phyloP scores from a whole-genome alignment of 73 alveolate genomes.

The Effrenium voratum region DNA sequence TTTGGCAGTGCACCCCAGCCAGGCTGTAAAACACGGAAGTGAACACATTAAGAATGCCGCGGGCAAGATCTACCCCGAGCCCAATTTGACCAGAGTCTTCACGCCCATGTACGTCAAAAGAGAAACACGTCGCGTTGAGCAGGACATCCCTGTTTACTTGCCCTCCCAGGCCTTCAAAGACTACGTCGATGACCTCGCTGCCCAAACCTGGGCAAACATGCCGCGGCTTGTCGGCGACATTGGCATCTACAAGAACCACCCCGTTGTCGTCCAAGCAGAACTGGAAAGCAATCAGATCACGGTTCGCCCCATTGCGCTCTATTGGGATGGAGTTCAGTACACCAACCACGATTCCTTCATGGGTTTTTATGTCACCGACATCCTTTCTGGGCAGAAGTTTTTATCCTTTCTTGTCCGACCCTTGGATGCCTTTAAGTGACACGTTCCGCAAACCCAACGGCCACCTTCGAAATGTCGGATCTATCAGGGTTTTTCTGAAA shows the following conservation, averaged over 20 bases:
- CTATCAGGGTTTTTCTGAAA: too few species aligned
- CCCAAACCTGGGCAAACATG: too few species aligned
- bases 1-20: neutral
- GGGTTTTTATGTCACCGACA: conserved; percentile 17
- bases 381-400: neutral
- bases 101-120: neutral
- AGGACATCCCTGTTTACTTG: neutral
- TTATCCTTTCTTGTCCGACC: neutral
- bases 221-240: neutral
- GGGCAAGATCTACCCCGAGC: neutral
- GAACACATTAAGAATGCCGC: neutral
- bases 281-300: neutral
- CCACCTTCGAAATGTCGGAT: neutral
- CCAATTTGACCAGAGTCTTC: neutral
- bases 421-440: neutral
- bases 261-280: neutral
- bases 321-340: conserved; percentile 30
- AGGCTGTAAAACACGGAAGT: neutral
- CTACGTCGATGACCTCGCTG: neutral
- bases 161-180: neutral
- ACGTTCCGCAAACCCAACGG: neutral
- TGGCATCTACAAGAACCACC: neutral
- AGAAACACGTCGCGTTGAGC: neutral
- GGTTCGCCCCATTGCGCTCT: neutral
- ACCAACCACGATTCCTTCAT: conserved; percentile 18